Conservation (phyloP, 73 alveolate genomes). For the Uronychia setigera region DNA sequence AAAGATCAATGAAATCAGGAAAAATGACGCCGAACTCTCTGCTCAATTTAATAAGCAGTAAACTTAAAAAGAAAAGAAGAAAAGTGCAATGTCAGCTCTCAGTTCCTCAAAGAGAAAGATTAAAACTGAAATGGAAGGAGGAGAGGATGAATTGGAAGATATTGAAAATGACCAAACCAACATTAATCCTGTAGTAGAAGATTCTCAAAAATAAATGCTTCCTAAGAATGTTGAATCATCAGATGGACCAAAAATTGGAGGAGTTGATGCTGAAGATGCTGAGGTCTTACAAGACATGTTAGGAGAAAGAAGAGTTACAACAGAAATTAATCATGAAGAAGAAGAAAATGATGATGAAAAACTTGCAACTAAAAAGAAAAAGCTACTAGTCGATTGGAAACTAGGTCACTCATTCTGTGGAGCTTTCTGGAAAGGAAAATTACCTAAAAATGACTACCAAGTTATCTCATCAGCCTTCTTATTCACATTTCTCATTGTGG, state of each 20-base stretch:
- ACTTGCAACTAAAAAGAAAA: constrained; percentile 21
- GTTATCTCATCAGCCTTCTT: constrained; percentile 23
- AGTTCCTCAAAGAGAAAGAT: constrained; percentile 13
- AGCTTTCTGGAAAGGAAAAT: constrained; percentile 62
- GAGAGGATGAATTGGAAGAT: constrained; percentile 50
- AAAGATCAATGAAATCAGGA: constrained; percentile 19
- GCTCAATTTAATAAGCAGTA: constrained; percentile 24
- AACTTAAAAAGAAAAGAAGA: constrained; percentile 17
- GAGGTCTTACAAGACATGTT: background rate
- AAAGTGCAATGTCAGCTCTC: constrained; percentile 4
- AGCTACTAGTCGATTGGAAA: constrained; percentile 45
- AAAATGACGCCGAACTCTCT: constrained; percentile 21
- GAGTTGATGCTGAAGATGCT: background rate
- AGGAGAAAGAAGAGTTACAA: background rate
- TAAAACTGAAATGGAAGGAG: constrained; percentile 38
- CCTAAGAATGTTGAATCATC: background rate
- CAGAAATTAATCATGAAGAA: constrained; percentile 2
- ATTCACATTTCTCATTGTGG: constrained; percentile 12
- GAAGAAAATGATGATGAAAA: constrained; percentile 27
- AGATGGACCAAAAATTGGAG: background rate
- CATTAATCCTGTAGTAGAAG: constrained; percentile 7
- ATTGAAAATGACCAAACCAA: too few relatives aligned
- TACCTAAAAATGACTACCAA: constrained; percentile 58
- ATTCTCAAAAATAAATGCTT: background rate
- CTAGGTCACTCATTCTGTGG: constrained; percentile 7